phyloP scores from a whole-genome alignment of 2,329 filamentous ascomycete genomes.

The Clarireedia hainanense region DNA sequence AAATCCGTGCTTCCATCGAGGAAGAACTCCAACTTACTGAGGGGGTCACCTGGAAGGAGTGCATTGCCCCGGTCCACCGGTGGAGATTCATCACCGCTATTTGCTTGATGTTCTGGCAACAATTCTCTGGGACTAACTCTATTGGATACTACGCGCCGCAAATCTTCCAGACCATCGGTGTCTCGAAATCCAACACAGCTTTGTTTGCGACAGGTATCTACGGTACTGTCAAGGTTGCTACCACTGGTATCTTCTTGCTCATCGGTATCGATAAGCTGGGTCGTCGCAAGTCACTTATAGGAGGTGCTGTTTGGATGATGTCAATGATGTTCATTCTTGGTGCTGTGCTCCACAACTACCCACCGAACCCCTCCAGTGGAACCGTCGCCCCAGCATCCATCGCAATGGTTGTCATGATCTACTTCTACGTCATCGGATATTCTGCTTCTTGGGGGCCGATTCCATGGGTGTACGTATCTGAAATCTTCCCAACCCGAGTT shows the following conservation, averaged over 20 bases:
- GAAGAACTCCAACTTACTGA: slow-evolving; percentile 64
- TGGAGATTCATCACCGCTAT: slow-evolving; percentile 34
- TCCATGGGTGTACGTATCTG: slow-evolving; percentile 43
- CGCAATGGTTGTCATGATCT: slow-evolving; percentile 22
- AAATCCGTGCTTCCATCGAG: slow-evolving; percentile 58
- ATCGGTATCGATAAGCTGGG: slow-evolving; percentile 39
- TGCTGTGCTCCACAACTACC: slow-evolving; percentile 39
- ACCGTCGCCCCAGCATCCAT: slow-evolving; percentile 37
- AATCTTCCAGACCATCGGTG: slow-evolving; percentile 59
- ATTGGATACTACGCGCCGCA: slow-evolving; percentile 31
- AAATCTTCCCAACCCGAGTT: slow-evolving; percentile 43
- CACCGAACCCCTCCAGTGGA: slow-evolving; percentile 18
- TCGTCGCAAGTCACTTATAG: slow-evolving; percentile 40
- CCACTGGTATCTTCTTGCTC: slow-evolving; percentile 48
- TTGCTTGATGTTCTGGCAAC: slow-evolving; percentile 41
- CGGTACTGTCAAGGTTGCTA: slow-evolving; percentile 59
- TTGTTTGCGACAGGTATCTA: slow-evolving; percentile 68
- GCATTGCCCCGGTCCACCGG: slow-evolving; percentile 22
- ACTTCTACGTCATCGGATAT: slow-evolving; percentile 33
- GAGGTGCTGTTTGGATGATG: slow-evolving; percentile 42
- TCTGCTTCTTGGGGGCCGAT: slow-evolving; percentile 46
- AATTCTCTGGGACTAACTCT: slow-evolving; percentile 18
- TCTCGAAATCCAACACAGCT: slow-evolving; percentile 45
- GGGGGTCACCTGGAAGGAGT: slow-evolving; percentile 51
- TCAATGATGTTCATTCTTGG: slow-evolving; percentile 45